Evolutionary conservation across 371 early-diverging fungal species (phyloP).

Genomic region (Dinochytrium kinnereticum): DNA sequence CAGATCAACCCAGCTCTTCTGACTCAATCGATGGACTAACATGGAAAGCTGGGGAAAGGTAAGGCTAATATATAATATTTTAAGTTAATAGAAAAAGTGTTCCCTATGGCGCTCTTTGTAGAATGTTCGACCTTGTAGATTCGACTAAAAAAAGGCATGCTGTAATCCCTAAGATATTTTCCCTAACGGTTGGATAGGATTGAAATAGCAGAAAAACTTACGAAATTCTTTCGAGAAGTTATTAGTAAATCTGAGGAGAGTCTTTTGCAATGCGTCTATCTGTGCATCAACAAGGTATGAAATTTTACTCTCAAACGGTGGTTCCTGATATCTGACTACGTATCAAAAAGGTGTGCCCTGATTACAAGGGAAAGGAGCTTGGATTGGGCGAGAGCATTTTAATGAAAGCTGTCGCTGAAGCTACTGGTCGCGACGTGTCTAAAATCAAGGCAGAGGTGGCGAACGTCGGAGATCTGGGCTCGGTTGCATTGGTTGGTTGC

Average conservation of each 20-base stretch:
- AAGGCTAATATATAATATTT: neutral
- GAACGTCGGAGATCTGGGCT: conserved; percentile 90
- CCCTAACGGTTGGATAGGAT: conserved; percentile 68
- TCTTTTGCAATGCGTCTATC: conserved; percentile 79
- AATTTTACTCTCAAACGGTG: neutral
- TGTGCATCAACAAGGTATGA: conserved; percentile 88
- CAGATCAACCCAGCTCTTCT: neutral
- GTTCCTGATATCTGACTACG: neutral
- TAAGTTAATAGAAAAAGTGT: conserved; percentile 52
- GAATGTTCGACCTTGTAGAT: conserved; percentile 86
- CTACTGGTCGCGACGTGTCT: conserved; percentile 78
- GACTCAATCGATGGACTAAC: neutral
- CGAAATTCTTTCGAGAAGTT: conserved; percentile 76
- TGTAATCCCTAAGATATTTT: too few relatives aligned
- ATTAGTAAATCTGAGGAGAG: conserved; percentile 73
- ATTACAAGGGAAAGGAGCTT: conserved; percentile 95
- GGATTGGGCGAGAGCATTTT: conserved; percentile 95
- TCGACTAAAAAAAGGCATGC: conserved; percentile 77
- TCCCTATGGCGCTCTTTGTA: conserved; percentile 84
- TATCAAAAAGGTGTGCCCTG: conserved; percentile 83
- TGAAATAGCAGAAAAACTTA: conserved; percentile 80
- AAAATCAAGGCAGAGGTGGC: conserved; percentile 82
- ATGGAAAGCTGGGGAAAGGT: conserved; percentile 19
- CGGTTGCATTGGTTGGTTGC: conserved; percentile 89
- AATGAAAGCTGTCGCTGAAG: conserved; percentile 91